These are phyloP conservation scores for Helichrysum umbraculigerum DNA, from an alignment of 129 eudicot species.

Conservation along the genomic window DNA sequence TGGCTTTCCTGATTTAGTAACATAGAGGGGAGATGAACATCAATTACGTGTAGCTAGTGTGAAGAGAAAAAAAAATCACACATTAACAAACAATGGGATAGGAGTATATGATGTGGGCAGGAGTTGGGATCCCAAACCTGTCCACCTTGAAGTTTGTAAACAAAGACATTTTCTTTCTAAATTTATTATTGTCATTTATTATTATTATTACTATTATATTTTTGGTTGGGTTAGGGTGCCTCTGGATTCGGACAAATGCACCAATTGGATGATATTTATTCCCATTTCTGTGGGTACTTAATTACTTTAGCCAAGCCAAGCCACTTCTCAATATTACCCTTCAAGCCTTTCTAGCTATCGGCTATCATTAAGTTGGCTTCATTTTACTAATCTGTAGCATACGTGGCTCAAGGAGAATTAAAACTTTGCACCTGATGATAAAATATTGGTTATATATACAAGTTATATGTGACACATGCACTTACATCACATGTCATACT, in stretches of 20 bases:
- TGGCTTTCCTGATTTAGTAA: conserved; percentile 47
- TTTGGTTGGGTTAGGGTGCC: conserved; percentile 28
- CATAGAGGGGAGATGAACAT: conserved; percentile 22
- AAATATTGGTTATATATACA: background rate
- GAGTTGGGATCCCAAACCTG: conserved; percentile 66
- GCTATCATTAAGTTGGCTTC: conserved; percentile 20
- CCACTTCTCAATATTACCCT: conserved; percentile 2
- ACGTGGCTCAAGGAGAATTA: conserved; percentile 53
- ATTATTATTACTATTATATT: background rate
- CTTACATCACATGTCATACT: conserved; percentile 28
- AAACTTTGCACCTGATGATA: conserved; percentile 2
- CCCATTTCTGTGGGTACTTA: conserved; percentile 41
- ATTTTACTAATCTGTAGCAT: conserved; percentile 8
- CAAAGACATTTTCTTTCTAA: conserved; percentile 24
- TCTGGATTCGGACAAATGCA: conserved; percentile 40
- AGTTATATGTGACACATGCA: conserved; percentile 33
- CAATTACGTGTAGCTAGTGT: conserved; percentile 22
- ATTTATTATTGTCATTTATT: background rate
- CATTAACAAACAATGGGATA: background rate
- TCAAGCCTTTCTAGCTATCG: conserved; percentile 18
- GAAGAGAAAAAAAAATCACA: background rate
- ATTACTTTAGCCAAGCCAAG: conserved; percentile 22
- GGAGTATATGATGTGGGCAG: conserved; percentile 12
- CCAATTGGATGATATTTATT: conserved; percentile 45
- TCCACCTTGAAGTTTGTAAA: conserved; percentile 58